Evolutionary conservation across 1,139 yeast genomes (phyloP).

Genomic region (Geotrichum phurueaensis): DNA sequence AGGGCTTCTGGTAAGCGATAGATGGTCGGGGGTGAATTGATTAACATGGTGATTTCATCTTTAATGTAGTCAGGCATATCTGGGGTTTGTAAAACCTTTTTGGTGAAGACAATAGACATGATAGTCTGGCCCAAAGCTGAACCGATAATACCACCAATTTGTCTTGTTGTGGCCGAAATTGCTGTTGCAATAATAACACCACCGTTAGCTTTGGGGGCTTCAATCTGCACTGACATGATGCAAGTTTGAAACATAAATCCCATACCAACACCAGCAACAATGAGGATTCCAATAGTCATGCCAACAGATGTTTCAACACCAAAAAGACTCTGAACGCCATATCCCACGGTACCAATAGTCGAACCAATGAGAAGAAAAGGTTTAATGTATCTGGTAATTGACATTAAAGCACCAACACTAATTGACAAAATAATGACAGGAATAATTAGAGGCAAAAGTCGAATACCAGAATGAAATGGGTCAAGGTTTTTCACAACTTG

Average conservation of each 20-base stretch:
- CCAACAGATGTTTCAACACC: constrained; percentile 10
- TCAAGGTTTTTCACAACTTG: constrained; percentile 46
- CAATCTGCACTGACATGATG: constrained; percentile 48
- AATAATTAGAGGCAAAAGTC: constrained; percentile 49
- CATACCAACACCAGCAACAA: constrained; percentile 50
- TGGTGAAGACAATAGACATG: constrained; percentile 35
- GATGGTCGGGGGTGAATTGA: background rate
- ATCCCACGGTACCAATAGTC: constrained; percentile 45
- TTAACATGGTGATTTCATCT: background rate
- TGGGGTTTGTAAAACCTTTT: background rate
- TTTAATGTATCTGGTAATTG: constrained; percentile 46
- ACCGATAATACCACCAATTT: constrained; percentile 48
- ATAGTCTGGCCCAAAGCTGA: constrained; percentile 46
- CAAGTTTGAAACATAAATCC: constrained; percentile 53
- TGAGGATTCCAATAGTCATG: constrained; percentile 44
- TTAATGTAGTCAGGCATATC: background rate
- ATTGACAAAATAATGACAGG: constrained; percentile 48
- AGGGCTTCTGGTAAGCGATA: background rate
- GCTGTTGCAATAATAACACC: constrained; percentile 48
- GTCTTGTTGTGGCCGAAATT: constrained; percentile 43
- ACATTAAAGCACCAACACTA: constrained; percentile 43
- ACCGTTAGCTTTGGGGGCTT: constrained; percentile 49
- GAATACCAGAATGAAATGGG: constrained; percentile 56
- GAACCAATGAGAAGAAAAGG: constrained; percentile 44
- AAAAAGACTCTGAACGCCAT: constrained; percentile 46